Evolutionary conservation across 148 eudicot genomes (phyloP), one percentile per base, ranked within the genome.

Genomic region (Drosera capensis): DNA sequence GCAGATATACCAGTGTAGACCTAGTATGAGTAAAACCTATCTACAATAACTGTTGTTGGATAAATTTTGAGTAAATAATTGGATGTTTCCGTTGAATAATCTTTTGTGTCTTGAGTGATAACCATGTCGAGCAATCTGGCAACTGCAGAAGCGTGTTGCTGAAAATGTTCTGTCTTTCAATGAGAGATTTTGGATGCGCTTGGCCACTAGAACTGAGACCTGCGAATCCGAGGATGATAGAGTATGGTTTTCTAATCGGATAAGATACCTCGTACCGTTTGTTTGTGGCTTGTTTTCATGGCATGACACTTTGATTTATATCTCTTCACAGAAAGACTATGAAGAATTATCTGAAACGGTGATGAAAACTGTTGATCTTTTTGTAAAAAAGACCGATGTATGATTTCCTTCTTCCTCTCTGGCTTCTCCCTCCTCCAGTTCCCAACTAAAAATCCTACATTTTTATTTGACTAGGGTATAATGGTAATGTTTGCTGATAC

Each of bases 151-250:
- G 66, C 82, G 84, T 49, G 99, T 85, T 56, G 82, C 68, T 45
- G 99, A 90, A 61, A 92, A 85, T 51, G 66, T 92, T 45, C 95
- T 85, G 60, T 82, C 93, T 57, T 85, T 85, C 66, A 85, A 85
- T 51, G 99, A 92, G 71, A 71, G 78, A 55, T 92, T 92, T 68
- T 85, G 95, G 99, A 75, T 92, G 46, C 79, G 95, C 36, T 82
- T 92, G 60, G 99, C 99, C 48, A 79, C 99, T 58, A 73, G 95
- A 68, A 56, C 75, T 36, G 99, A 90, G 20, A 90, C 99, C 40
- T 84, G 99, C 74, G 85, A 73, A 68, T 92, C 99, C n/a, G 88
- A 85, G 52, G 95, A 92, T 58, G 99, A 92, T 64, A 81, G 81
- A 68, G 99, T 72, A 79, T 57, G 82, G 68, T 60, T 78, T 8